phyloP scores from a whole-genome alignment of 139 green algal species.

The Yamagishiella unicocca region DNA sequence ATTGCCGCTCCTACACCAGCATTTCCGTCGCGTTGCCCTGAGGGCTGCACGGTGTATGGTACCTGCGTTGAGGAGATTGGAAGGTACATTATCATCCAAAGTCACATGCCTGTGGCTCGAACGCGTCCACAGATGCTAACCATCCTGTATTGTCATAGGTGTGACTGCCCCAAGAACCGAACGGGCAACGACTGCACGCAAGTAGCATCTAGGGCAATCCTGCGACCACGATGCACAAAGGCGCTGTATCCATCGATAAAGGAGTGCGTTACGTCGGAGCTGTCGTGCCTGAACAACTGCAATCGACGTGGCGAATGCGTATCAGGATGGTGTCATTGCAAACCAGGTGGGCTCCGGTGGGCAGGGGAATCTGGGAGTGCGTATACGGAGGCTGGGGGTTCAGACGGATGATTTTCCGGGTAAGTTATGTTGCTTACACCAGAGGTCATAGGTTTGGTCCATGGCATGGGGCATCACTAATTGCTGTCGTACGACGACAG shows the following conservation, averaged over 20 bases:
- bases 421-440: background rate
- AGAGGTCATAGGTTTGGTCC: background rate
- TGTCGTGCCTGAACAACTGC: conserved; percentile 41
- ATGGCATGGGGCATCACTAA: background rate
- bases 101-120: background rate
- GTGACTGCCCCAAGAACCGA: conserved; percentile 43
- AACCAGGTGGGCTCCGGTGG: conserved; percentile 1
- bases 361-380: background rate
- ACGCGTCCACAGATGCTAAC: background rate
- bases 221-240: background rate
- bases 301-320: conserved; percentile 20
- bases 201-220: background rate
- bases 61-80: conserved; percentile 29
- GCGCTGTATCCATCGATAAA: conserved; percentile 5
- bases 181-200: conserved; percentile 2
- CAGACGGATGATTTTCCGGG: background rate
- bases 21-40: background rate
- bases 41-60: background rate
- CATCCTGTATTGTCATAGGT: background rate
- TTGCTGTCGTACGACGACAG: too few relatives aligned
- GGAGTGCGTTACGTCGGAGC: conserved; percentile 9
- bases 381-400: background rate
- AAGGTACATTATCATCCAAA: too few relatives aligned
- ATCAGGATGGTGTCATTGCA: conserved; percentile 32
- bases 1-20: background rate